Evolutionary conservation across 2,329 filamentous ascomycete species (phyloP), one percentile per base, ranked within the genome.

Genomic region (Rutstroemia sp.): DNA sequence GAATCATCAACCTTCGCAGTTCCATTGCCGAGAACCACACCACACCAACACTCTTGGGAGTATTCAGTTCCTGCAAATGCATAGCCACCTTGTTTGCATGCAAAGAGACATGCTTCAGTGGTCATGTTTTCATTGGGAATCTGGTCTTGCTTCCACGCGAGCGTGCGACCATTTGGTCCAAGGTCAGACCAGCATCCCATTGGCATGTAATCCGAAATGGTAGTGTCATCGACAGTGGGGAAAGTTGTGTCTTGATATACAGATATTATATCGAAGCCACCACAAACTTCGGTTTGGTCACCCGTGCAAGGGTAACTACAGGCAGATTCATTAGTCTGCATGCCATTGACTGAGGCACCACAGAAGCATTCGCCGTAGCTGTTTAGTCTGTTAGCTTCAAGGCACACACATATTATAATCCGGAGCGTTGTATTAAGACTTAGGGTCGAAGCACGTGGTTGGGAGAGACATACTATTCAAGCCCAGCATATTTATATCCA

Each of bases 41-140:
- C 69, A 64, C 74, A 77, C 61, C 73, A 73, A 59, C 73, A 74
- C 61, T 75, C 68, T 49, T 67, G 64, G n/a, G 65, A 70, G 58
- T 64, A 68, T 57, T 72, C 68, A 7, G 73, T 61, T 44, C 73
- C 74, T 37, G 73, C 73, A 59, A 72, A 73, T 6, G 50, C 60
- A 57, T 70, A 74, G 6, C 65, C 65, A 9, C 68, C 65, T 50
- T 63, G 64, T 30, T 68, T 72, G 63, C 74, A 73, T 45, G 70
- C 66, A 30, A 64, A 64, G 57, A 75, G 66, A 50, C 73, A 73
- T 17, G 63, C 64, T 34, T 66, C 61, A 14, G 68, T 64, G 6
- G 71, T 73, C 42, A 74, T 56, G 21, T 62, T 63, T 9, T 58
- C 49, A 21, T 60, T 52, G 56, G 63, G 66, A 19, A 75, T 49